A percentile compares a stretch with the other conserved stretches of the same genome.
Conservation (phyloP, 2,329 filamentous ascomycete genomes). For the Colletotrichum liriopes region DNA sequence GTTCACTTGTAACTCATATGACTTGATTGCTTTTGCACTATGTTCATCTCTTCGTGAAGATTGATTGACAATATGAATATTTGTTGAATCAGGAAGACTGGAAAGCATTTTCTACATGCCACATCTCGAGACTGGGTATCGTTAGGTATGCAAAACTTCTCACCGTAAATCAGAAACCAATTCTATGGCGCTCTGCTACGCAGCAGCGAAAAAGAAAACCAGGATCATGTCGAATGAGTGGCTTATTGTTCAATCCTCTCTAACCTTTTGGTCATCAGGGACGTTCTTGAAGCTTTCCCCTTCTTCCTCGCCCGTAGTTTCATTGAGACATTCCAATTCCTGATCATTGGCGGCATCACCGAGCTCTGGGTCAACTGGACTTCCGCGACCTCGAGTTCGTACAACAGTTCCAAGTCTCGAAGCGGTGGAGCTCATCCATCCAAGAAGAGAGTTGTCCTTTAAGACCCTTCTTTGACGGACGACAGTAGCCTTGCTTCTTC, state of each 20-base stretch:
- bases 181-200: neutral
- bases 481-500: constrained; percentile 11
- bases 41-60: neutral
- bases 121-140: neutral
- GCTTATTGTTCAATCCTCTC: too few relatives aligned
- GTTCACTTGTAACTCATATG: too few relatives aligned
- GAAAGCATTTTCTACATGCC: neutral
- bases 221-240: neutral
- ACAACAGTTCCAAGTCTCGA: neutral
- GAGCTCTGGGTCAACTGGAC: constrained; percentile 4
- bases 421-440: constrained; percentile 13
- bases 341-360: neutral
- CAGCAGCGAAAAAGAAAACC: neutral
- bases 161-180: neutral
- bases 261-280: neutral
- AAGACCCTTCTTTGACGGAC: neutral
- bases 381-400: neutral
- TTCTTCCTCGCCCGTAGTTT: neutral
- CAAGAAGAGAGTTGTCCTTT: constrained; percentile 13
- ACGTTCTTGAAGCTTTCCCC: neutral
- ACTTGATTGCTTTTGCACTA: neutral
- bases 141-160: neutral
- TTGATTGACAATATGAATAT: neutral
- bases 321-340: constrained; percentile 11
- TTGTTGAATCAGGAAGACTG: neutral